Evolutionary conservation across 805 yeast species (phyloP).

Genomic region (Komagataella populi): DNA sequence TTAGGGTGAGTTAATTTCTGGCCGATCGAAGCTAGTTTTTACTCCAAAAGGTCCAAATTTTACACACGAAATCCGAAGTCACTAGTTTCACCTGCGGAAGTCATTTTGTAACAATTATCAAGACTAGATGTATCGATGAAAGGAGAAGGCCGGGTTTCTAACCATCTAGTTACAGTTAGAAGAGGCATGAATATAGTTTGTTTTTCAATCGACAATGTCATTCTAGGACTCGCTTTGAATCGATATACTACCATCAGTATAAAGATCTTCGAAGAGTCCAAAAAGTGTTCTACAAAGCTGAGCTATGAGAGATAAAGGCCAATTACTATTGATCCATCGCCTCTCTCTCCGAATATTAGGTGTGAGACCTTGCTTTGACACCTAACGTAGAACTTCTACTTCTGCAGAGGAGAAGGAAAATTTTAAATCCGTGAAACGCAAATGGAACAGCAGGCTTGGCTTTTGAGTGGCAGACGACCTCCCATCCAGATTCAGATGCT

Average conservation of each 20-base stretch:
- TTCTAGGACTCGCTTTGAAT: constrained; percentile 25
- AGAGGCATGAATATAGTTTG: constrained; percentile 2
- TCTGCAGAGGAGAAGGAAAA: no score
- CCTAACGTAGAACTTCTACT: no score
- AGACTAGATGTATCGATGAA: not conserved
- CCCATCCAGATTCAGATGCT: not conserved
- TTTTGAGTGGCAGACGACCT: not conserved
- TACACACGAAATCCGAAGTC: not conserved
- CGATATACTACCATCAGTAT: constrained; percentile 19
- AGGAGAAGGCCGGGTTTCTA: not conserved
- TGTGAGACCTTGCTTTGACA: not conserved
- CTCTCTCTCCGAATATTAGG: not conserved
- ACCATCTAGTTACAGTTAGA: not conserved
- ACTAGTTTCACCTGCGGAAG: not conserved
- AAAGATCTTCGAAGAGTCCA: constrained; percentile 27
- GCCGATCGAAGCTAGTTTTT: no score
- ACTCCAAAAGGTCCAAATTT: not conserved
- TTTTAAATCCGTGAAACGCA: no score
- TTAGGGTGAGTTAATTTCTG: not conserved
- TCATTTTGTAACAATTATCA: not conserved
- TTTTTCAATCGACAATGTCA: constrained; percentile 1
- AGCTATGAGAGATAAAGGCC: not conserved
- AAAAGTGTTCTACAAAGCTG: not conserved
- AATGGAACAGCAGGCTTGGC: no score
- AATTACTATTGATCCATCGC: not conserved